Base-by-base conservation (phyloP, 1,284 basidiomycete genomes). In the Trametes polyzona region DNA sequence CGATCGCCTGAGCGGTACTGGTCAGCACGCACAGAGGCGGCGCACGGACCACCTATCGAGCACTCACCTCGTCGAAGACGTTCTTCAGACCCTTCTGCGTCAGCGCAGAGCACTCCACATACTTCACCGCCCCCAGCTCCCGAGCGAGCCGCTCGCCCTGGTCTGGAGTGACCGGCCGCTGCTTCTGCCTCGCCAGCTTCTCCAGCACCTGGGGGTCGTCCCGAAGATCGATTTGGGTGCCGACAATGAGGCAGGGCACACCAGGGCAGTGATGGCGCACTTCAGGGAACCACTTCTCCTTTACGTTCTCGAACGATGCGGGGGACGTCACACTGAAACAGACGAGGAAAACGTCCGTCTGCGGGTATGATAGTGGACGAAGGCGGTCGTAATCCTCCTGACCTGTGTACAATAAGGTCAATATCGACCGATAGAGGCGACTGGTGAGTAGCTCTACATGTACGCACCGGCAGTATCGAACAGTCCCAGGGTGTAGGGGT, bases 211-310 rank as follows among this genome's bases (percentile, higher is more conserved):
- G 86, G 40, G 86, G 78, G 73, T 99, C 97, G 69, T 98, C 96
- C 71, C 97, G 85, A 75, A 99, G 76, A 83, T 99, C 97, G 73
- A 98, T 85, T 80, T 99, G 97, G 35, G 97, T 99, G 63, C 97
- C 96, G 54, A 99, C 96, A 70, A 99, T 98, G 69, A 99, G 87
- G 83, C 96, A 98, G 64, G 96, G 96, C 55, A 98, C 96, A 58
- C 96, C 96, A n/a, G 97, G 97, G 82, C 97, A 99, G 75, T 99
- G 96, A 76, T 99, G 96, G 74, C 96, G 95, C 49, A 99, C 96
- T 80, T 99, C 97, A 26, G 96, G 97, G 85, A 98, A 98, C 96
- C 96, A 99, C 76, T 99, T 99, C 79, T 99, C 96, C 84, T 97
- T 98, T 69, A 99, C 96, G 90, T 99, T 99, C 77, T 99, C 96